Base-by-base conservation (phyloP, 1,139 yeast genomes). In the Starmera stellimalicola region DNA sequence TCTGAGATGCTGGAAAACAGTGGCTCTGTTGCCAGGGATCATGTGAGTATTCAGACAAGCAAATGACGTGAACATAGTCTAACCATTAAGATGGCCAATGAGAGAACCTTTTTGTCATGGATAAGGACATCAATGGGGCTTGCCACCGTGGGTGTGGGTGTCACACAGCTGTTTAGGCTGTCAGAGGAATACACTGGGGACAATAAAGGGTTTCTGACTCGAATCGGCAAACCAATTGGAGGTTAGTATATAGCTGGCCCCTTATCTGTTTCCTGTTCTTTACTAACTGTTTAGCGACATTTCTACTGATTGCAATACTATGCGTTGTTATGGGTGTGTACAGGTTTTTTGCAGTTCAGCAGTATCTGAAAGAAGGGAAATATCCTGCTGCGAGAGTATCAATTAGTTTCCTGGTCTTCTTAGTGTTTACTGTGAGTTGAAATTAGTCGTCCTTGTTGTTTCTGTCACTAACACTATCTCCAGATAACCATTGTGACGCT, bases 41-140 rank as follows among this genome's bases (percentile, higher is more conserved):
- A 70, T 44, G 65, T 61, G 44, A 27, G 65, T 53, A 25, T 16
- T 19, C 3, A 10, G 22, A 16, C 11, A 26, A 19, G 23, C 8
- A 19, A 23, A 12, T 37, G 34, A 37, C 38, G 14, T 15, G 11
- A 18, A 23, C 8, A 8, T 8, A 6, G 14, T 30, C 34, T 35
- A 30, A 33, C 30, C 23, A 25, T 4, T 16, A 6, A 64, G 60
- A 57, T 82, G 55, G 88, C 94, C 14, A 81, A 80, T 50, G 94
- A 82, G 51, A 62, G 94, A 38, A 82, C 93, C 0, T 75, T 74
- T 38, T 59, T 82, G 11, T 91, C 93, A 1, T 82, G 88, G 81
- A 56, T 77, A 26, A 63, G 93, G 39, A 81, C 93, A 0, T 63
- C 75, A 10, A 50, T 73, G 33, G 68, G 73, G 9, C 62, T 73